Evolutionary conservation across 768 basidiomycete genomes (phyloP), one percentile per base, ranked within the genome.

Genomic region (Tricholoma sp.): DNA sequence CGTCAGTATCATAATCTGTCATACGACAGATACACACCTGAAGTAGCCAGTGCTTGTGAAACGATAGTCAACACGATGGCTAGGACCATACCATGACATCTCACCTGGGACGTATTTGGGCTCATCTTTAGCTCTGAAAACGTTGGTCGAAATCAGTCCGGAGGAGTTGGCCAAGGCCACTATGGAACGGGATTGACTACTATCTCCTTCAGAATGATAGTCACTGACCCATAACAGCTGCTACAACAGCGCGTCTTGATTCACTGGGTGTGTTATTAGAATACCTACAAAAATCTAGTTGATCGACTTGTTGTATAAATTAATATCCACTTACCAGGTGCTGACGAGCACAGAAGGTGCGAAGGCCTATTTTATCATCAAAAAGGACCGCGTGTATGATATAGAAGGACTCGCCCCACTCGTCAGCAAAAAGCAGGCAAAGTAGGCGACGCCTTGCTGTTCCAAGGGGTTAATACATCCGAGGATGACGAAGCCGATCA

Each of bases 391-490:
- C n/a, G 52, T 15, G 44, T 1, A 10, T 8, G n/a, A 18, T 28
- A 11, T 7, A 17, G 9, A 50, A 10, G 60, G 31, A 51, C 75
- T 53, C 63, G 75, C 76, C 54, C 79, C 80, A 63, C 76, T 75
- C 12, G 77, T 79, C 45, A 83, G 65, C 51, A 83, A 60, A 69
- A 83, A 83, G 56, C 77, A 79, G 11, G 81, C 80, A 62, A 83
- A 81, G 65, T 82, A 82, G 18, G 79, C 79, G 13, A 76, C 70
- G 41, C 70, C 65, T 41, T 71, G 71, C 57, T 77, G 66, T n/a
- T 63, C 62, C 34, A 75, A 47, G 2, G 72, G 68, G 51, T 81
- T 69, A 36, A 80, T 77, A 13, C 70, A 72, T 6, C 76, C 78
- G n/a, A 82, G 72, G 37, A 77, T 64, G 39, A 77, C 68, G 60